Base-by-base conservation (phyloP, 179 eudicot genomes). In the Gypsophila paniculata region DNA sequence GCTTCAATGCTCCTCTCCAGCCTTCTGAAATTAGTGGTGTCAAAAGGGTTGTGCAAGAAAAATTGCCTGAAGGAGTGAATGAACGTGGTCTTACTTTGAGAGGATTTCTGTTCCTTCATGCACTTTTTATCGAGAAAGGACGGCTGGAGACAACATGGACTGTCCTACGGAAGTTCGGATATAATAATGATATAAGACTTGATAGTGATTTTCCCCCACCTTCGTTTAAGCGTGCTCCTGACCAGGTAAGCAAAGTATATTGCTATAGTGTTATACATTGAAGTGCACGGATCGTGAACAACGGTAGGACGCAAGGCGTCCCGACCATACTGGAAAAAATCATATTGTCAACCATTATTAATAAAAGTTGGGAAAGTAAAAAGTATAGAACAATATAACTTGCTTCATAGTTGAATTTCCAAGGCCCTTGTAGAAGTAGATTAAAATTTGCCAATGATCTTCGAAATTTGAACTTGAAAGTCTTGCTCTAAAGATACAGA, bases 71-170 rank as follows among this genome's bases (percentile, higher is more conserved):
- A 82, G 97, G 98, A 68, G 97, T 93, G 34, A 85, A 83, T 79
- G 86, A 81, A 3, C 84, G 74, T 65, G 98, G 98, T 25, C 97
- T 93, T 75, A 93, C 99, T 68, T 84, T 94, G 86, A 81, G 91
- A 14, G 99, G 99, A 13, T 94, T 94, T 76, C 82, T 91, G 25
- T 91, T 86, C 78, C 91, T 91, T 39, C 99, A 94, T 81, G 97
- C 96, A 60, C 88, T 94, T 62, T 91, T 94, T 74, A 94, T 94
- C 46, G 97, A 91, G 73, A 94, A 94, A 75, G 99, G 99, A 18
- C 94, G 99, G 39, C 65, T 91, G 42, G 99, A 94, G 85, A 91
- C 96, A 81, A 89, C 99, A 34, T 94, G 99, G 99, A 89, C 97
- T 38, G 99, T 94, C 57, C 77, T 94, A 71, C 80, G 99, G 74